phyloP scores from a whole-genome alignment of 352 stramenopile genomes.

The Achlya hypogyna region DNA sequence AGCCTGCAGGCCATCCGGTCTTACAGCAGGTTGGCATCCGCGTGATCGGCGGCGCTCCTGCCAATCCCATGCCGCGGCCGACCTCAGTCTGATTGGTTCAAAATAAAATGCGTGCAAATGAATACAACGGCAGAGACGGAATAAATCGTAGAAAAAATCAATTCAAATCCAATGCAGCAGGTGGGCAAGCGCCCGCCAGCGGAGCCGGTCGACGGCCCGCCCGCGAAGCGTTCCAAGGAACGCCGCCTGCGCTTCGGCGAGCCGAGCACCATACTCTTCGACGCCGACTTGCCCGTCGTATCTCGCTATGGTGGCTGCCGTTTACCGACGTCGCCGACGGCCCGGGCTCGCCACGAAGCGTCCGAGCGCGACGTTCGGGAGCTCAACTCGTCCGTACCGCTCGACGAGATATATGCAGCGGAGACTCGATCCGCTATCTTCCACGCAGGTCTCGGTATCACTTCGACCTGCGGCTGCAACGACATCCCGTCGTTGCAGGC shows the following conservation, averaged over 20 bases:
- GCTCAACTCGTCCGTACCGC: neutral
- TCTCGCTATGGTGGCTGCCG: conserved; percentile 9
- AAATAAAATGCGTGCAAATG: neutral
- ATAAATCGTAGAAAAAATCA: neutral
- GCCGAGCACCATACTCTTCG: too few species aligned
- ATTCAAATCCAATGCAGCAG: neutral
- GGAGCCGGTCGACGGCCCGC: neutral
- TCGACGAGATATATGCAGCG: neutral
- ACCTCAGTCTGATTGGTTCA: neutral
- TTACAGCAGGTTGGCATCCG: too few species aligned
- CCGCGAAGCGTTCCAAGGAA: neutral
- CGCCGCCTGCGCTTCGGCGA: neutral
- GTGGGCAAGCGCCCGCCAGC: neutral
- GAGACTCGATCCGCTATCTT: conserved; percentile 11
- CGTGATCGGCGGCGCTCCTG: too few species aligned
- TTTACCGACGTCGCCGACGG: neutral
- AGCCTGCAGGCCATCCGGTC: conserved; percentile 34
- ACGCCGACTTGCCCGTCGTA: neutral
- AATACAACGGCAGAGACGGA: neutral
- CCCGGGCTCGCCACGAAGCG: neutral
- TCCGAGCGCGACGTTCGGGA: neutral
- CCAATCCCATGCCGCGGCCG: too few species aligned
- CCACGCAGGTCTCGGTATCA: neutral
- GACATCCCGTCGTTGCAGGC: neutral
- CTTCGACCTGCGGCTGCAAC: neutral